These are phyloP conservation scores for Isoetes engelmannii DNA, from an alignment of 83 land plant genomes.

Conservation along the genomic window DNA sequence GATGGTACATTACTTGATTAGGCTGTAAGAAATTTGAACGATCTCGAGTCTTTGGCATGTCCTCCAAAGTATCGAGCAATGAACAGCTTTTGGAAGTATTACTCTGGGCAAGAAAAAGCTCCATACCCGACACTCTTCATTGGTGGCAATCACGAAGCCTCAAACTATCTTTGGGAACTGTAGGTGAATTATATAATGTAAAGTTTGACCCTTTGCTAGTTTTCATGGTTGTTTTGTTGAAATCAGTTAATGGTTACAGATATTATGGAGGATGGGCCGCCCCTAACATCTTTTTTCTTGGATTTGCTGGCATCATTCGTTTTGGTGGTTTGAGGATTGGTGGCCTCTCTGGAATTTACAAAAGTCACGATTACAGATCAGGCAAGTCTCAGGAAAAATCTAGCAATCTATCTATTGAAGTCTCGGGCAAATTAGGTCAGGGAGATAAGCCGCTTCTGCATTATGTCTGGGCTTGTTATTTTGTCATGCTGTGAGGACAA, in stretches of 20 bases:
- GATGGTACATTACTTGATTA: constrained; percentile 14
- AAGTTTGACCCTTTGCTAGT: background rate
- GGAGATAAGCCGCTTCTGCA: too few species aligned
- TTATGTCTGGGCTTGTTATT: too few species aligned
- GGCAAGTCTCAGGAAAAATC: constrained; percentile 28
- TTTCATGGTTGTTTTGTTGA: background rate
- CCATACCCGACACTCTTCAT: constrained; percentile 83
- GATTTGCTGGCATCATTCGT: constrained; percentile 80
- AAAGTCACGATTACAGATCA: constrained; percentile 46
- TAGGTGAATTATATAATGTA: constrained; percentile 34
- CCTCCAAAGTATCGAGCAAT: constrained; percentile 56
- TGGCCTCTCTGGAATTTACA: constrained; percentile 93
- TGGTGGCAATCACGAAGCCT: constrained; percentile 97
- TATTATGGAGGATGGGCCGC: constrained; percentile 98
- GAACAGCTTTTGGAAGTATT: constrained; percentile 93
- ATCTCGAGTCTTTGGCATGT: constrained; percentile 64
- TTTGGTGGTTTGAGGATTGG: constrained; percentile 90
- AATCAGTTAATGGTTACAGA: constrained; percentile 23
- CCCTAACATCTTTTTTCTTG: constrained; percentile 79
- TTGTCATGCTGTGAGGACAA: too few species aligned
- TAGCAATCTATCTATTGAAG: too few species aligned
- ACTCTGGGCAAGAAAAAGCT: constrained; percentile 70
- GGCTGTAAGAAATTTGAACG: constrained; percentile 87
- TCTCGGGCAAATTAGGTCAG: too few species aligned
- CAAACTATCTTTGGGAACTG: constrained; percentile 96